Evolutionary conservation across 345 rosid species (phyloP).

Genomic region (Crucihimalaya himalaica): DNA sequence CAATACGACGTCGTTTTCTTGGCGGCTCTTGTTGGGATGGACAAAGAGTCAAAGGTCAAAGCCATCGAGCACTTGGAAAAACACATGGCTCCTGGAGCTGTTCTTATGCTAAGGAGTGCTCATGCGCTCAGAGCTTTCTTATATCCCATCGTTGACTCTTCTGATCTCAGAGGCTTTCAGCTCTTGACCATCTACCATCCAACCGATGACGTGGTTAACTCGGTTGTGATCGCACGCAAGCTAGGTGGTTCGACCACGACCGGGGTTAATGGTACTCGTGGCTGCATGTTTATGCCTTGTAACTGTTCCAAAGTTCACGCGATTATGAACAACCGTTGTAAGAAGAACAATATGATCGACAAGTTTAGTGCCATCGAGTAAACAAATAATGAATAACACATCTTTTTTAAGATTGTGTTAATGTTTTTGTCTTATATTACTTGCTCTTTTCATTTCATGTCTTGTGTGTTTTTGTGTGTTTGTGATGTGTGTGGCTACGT

Average conservation of each 20-base stretch:
- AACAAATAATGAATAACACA: constrained; percentile 6
- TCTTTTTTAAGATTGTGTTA: constrained; percentile 12
- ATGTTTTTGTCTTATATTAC: constrained; percentile 21
- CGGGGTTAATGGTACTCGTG: constrained; percentile 29
- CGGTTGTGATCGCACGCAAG: constrained; percentile 80
- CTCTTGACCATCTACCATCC: constrained; percentile 79
- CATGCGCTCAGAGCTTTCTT: constrained; percentile 84
- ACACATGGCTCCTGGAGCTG: constrained; percentile 73
- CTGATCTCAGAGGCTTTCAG: constrained; percentile 74
- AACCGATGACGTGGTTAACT: constrained; percentile 74
- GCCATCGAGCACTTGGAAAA: constrained; percentile 73
- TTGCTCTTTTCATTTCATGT: neutral
- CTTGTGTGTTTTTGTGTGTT: neutral
- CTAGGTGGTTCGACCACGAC: constrained; percentile 32
- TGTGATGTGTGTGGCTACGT: neutral
- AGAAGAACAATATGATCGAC: constrained; percentile 63
- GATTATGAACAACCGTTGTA: constrained; percentile 45
- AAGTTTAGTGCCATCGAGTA: constrained; percentile 44
- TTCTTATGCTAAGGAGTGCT: constrained; percentile 77
- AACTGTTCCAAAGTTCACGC: constrained; percentile 69
- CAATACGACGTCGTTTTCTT: constrained; percentile 82
- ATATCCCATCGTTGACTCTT: constrained; percentile 65
- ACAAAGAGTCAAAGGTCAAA: constrained; percentile 64
- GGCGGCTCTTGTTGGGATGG: constrained; percentile 96
- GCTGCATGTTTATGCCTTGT: constrained; percentile 46